Percentiles rank a stretch among this genome's conserved stretches.
Conservation (phyloP, 139 green algal species). For the Chlorella sp. region DNA sequence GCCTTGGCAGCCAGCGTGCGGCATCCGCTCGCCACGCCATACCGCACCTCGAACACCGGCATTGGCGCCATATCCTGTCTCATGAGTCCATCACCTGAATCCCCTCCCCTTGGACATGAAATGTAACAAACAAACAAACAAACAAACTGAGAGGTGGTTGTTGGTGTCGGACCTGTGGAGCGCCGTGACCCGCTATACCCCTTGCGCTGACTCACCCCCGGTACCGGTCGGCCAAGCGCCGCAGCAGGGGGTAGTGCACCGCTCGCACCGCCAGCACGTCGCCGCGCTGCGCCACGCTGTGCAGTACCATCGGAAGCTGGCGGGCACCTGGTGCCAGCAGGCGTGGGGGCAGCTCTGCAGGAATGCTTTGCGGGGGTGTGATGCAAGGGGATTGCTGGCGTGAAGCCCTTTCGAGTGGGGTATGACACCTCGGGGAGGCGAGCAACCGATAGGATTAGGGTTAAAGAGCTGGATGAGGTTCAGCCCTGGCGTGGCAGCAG, state of each 20-base stretch:
- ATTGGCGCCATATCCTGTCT: no score
- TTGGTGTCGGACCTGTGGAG: neutral
- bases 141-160: no score
- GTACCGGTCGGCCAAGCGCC: neutral
- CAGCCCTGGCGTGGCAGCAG: no score
- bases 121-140: no score
- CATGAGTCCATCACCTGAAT: no score
- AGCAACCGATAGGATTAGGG: no score
- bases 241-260: constrained; percentile 9
- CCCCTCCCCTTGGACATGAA: no score
- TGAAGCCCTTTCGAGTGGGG: neutral
- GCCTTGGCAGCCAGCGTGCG: no score
- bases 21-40: no score
- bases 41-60: no score
- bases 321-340: neutral
- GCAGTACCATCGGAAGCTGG: constrained; percentile 11
- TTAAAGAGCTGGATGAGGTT: neutral
- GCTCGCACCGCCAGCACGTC: neutral
- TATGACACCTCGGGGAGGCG: neutral
- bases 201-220: neutral
- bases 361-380: neutral
- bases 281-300: constrained; percentile 20
- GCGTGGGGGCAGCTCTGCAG: neutral
- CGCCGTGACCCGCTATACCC: neutral
- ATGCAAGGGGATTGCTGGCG: neutral